phyloP scores from a whole-genome alignment of 352 stramenopile species.

The Saprolegnia diclina region DNA sequence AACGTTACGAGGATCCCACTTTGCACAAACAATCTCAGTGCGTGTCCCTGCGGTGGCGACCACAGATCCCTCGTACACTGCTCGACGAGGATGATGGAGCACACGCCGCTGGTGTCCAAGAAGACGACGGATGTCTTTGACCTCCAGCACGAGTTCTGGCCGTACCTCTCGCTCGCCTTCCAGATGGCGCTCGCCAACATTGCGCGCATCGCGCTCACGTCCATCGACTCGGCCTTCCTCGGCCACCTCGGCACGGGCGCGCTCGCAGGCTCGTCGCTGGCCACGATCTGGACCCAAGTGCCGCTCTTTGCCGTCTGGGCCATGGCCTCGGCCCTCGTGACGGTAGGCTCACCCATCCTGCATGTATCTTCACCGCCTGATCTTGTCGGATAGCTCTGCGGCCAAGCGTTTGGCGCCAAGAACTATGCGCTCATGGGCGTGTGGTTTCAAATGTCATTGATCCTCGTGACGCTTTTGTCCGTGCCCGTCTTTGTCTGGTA shows the following conservation, averaged over 20 bases:
- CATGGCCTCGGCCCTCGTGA: slow-evolving; percentile 62
- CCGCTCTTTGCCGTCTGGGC: slow-evolving; percentile 70
- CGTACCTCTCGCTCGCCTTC: slow-evolving; percentile 65
- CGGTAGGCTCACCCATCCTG: slow-evolving; percentile 22
- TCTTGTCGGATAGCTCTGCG: slow-evolving; percentile 40
- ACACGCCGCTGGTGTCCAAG: not conserved
- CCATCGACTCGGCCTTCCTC: slow-evolving; percentile 72
- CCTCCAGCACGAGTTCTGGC: slow-evolving; percentile 52
- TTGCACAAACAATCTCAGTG: not conserved
- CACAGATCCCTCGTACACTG: not conserved
- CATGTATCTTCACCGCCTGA: not conserved
- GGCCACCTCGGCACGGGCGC: slow-evolving; percentile 63
- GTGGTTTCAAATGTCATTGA: slow-evolving; percentile 61
- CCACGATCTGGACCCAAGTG: slow-evolving; percentile 72
- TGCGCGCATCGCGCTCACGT: slow-evolving; percentile 68
- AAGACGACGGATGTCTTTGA: slow-evolving; percentile 32
- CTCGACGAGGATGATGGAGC: not conserved
- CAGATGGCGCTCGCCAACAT: slow-evolving; percentile 75
- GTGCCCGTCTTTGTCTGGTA: slow-evolving; percentile 62
- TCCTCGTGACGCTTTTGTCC: slow-evolving; percentile 45
- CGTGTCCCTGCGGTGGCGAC: not conserved
- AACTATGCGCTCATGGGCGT: slow-evolving; percentile 58
- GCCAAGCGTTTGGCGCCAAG: slow-evolving; percentile 63
- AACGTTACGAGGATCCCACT: not conserved
- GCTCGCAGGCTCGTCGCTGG: slow-evolving; percentile 69